phyloP scores from a whole-genome alignment of 140 eudicot genomes.

The Anethum foeniculum region DNA sequence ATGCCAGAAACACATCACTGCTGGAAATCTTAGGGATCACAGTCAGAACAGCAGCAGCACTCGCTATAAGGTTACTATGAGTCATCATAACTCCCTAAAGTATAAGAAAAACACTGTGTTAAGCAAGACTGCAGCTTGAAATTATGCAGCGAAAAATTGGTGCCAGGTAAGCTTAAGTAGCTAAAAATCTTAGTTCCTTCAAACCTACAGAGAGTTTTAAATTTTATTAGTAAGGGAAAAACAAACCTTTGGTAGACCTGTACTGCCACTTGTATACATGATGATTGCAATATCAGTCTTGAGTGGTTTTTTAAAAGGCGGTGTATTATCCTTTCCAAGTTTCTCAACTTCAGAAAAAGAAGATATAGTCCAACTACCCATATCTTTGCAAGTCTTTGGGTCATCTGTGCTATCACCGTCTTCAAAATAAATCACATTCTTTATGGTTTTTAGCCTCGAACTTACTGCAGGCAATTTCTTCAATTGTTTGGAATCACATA shows the following conservation, averaged over 20 bases:
- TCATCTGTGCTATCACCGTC: conserved; percentile 40
- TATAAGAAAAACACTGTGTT: conserved; percentile 6
- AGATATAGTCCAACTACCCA: conserved; percentile 40
- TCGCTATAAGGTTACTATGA: conserved; percentile 84
- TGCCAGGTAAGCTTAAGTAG: background rate
- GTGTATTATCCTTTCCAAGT: conserved; percentile 48
- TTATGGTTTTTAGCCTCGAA: conserved; percentile 55
- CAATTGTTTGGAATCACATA: conserved; percentile 76
- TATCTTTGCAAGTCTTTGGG: conserved; percentile 17
- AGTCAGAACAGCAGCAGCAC: conserved; percentile 89
- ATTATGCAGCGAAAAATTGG: background rate
- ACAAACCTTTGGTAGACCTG: conserved; percentile 95
- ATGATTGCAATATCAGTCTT: conserved; percentile 87
- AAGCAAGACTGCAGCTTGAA: background rate
- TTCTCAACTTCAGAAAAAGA: conserved; percentile 78
- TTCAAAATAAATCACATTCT: conserved; percentile 65
- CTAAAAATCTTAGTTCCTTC: background rate
- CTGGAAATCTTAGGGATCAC: conserved; percentile 62
- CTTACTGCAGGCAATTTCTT: conserved; percentile 65
- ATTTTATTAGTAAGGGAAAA: background rate
- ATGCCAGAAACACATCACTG: conserved; percentile 75
- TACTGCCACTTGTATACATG: conserved; percentile 99
- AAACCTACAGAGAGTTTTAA: background rate
- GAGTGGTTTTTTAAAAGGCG: conserved; percentile 47
- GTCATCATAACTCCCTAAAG: conserved; percentile 97